These are phyloP conservation scores for Metschnikowia koreensis DNA, from an alignment of 805 yeast species.

Conservation along the genomic window DNA sequence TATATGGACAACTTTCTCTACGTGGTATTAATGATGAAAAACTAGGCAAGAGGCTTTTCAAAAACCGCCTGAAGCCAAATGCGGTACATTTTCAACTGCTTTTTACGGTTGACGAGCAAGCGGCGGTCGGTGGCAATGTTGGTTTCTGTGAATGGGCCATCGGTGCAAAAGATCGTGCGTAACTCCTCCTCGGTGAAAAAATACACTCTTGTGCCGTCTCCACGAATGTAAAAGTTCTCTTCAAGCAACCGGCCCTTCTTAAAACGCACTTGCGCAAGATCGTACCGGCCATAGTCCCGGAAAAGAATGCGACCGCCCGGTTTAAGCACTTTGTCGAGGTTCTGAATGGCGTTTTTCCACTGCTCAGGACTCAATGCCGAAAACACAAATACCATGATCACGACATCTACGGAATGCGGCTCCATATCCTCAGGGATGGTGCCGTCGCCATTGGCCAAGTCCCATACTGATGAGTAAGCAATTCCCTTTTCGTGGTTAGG, in stretches of 20 bases:
- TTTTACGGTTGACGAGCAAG: slow-evolving; percentile 85
- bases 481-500: slow-evolving; percentile 43
- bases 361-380: slow-evolving; percentile 90
- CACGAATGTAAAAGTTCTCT: slow-evolving; percentile 93
- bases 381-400: slow-evolving; percentile 93
- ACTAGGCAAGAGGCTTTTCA: slow-evolving; percentile 12
- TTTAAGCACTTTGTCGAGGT: slow-evolving; percentile 69
- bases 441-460: slow-evolving; percentile 74
- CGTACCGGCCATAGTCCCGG: slow-evolving; percentile 95
- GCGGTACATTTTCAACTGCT: slow-evolving; percentile 91
- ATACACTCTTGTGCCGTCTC: slow-evolving; percentile 97
- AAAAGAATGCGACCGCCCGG: slow-evolving; percentile 91
- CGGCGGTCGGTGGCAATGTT: slow-evolving; percentile 89
- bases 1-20: slow-evolving; percentile 39
- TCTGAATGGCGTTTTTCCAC: slow-evolving; percentile 79
- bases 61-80: slow-evolving; percentile 96
- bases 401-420: slow-evolving; percentile 79
- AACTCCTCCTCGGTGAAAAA: slow-evolving; percentile 95
- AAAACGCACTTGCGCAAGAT: slow-evolving; percentile 91
- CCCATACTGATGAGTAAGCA: slow-evolving; percentile 93
- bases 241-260: slow-evolving; percentile 83
- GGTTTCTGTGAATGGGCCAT: slow-evolving; percentile 58
- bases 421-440: slow-evolving; percentile 80
- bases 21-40: slow-evolving; percentile 19
- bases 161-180: slow-evolving; percentile 57